A percentile compares a stretch with the other conserved stretches of the same genome.
Evolutionary conservation across 2,329 filamentous ascomycete genomes (phyloP).

Genomic region (Apiospora koreana): DNA sequence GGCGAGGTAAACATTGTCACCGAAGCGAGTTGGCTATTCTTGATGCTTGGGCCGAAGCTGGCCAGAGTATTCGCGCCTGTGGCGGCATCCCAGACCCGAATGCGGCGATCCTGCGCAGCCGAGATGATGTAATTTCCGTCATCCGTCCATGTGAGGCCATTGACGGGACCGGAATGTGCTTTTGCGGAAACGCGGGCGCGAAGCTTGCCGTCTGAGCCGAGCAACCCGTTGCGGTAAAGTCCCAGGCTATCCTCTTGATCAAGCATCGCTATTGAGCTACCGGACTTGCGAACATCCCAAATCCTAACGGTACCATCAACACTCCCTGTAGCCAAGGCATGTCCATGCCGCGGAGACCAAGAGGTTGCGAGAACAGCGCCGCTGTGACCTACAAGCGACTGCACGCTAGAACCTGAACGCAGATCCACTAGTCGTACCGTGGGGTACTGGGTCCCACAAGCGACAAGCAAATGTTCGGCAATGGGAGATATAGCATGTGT

Average conservation of each 20-base stretch:
- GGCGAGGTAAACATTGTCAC: slow-evolving; percentile 66
- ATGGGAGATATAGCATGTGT: slow-evolving; percentile 77
- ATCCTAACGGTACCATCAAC: slow-evolving; percentile 80
- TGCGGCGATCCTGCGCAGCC: slow-evolving; percentile 78
- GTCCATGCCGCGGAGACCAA: slow-evolving; percentile 81
- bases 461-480: slow-evolving; percentile 74
- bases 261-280: slow-evolving; percentile 73
- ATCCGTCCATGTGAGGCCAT: slow-evolving; percentile 82
- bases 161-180: slow-evolving; percentile 81
- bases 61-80: slow-evolving; percentile 85
- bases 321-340: slow-evolving; percentile 82
- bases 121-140: slow-evolving; percentile 77
- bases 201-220: slow-evolving; percentile 35
- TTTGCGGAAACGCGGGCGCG: slow-evolving; percentile 49
- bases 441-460: slow-evolving; percentile 85
- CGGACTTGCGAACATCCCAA: slow-evolving; percentile 84
- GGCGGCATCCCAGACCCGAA: slow-evolving; percentile 83
- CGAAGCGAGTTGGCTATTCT: slow-evolving; percentile 68
- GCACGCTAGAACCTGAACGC: slow-evolving; percentile 74
- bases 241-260: slow-evolving; percentile 84
- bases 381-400: slow-evolving; percentile 69
- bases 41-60: slow-evolving; percentile 81
- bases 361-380: slow-evolving; percentile 68
- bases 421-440: slow-evolving; percentile 84
- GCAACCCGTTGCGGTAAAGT: slow-evolving; percentile 44